Conservation (phyloP, 2,329 filamentous ascomycete genomes). For the Fusarium sp. region DNA sequence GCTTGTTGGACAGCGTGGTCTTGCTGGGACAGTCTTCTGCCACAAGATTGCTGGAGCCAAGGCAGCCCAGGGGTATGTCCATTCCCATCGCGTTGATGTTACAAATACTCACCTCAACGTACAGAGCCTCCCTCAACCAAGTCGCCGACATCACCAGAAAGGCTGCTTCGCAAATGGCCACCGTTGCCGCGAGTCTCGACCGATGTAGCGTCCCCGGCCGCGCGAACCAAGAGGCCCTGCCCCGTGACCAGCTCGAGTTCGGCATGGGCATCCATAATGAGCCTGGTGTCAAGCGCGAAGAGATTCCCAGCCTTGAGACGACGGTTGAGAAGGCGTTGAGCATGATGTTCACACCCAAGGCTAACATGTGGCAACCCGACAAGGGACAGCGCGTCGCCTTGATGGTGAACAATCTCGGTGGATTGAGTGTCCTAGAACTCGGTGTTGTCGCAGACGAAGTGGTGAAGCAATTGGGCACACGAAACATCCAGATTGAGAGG, state of each 20-base stretch:
- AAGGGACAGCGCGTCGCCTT: conserved; percentile 36
- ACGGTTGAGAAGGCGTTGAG: conserved; percentile 39
- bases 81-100: background rate
- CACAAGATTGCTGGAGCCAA: conserved; percentile 48
- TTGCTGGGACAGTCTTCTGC: conserved; percentile 46
- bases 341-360: conserved; percentile 46
- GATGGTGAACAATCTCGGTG: conserved; percentile 49
- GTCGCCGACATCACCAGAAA: conserved; percentile 38
- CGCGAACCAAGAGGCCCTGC: conserved; percentile 39
- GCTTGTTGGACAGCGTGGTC: conserved; percentile 46
- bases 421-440: conserved; percentile 45
- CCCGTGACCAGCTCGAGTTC: conserved; percentile 43
- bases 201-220: conserved; percentile 46
- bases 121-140: conserved; percentile 37
- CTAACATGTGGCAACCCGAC: conserved; percentile 44
- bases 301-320: conserved; percentile 31
- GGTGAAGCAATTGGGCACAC: conserved; percentile 29
- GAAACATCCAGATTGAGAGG: conserved; percentile 31
- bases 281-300: conserved; percentile 46
- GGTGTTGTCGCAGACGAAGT: conserved; percentile 47
- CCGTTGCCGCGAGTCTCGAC: conserved; percentile 47
- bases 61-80: conserved; percentile 42
- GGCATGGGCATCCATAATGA: conserved; percentile 51
- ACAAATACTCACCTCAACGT: conserved; percentile 14
- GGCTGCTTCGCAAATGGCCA: conserved; percentile 46